These are phyloP conservation scores for Delphinella strobiligena DNA, from an alignment of 2,329 filamentous ascomycete genomes.

Conservation along the genomic window DNA sequence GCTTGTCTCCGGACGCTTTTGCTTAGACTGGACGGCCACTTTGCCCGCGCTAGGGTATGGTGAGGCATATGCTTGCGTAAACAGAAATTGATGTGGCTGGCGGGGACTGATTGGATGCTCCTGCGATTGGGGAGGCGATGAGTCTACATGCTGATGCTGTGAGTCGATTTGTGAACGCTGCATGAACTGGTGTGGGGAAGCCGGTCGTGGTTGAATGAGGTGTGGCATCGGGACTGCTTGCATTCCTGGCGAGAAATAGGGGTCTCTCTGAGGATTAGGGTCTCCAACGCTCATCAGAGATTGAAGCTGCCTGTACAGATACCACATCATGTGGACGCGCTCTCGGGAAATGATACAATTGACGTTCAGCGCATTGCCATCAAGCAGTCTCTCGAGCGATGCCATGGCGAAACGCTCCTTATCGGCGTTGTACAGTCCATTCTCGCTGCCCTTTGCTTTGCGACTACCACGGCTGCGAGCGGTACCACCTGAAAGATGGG, in stretches of 20 bases:
- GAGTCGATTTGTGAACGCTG: not conserved
- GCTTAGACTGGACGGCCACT: too few relatives aligned
- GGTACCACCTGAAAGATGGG: not conserved
- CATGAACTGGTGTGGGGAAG: not conserved
- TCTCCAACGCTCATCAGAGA: not conserved
- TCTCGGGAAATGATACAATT: constrained; percentile 6
- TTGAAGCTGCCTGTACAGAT: constrained; percentile 6
- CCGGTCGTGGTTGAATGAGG: too few relatives aligned
- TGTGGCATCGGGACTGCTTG: too few relatives aligned
- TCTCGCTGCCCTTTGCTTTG: not conserved
- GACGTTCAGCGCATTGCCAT: constrained; percentile 9
- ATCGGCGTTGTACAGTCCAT: not conserved
- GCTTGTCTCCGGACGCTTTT: too few relatives aligned
- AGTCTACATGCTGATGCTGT: not conserved
- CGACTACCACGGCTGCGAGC: not conserved
- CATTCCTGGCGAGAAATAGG: not conserved
- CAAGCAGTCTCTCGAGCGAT: constrained; percentile 3
- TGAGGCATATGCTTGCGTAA: too few relatives aligned
- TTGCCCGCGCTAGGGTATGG: too few relatives aligned
- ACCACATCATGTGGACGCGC: constrained; percentile 7
- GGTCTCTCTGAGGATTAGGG: not conserved
- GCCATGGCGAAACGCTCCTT: constrained; percentile 4
- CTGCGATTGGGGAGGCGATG: too few relatives aligned
- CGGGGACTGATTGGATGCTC: too few relatives aligned
- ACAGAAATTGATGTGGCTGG: not conserved